These are phyloP conservation scores for Ceratobasidium sp. DNA, from an alignment of 1,284 basidiomycete genomes.

Conservation along the genomic window DNA sequence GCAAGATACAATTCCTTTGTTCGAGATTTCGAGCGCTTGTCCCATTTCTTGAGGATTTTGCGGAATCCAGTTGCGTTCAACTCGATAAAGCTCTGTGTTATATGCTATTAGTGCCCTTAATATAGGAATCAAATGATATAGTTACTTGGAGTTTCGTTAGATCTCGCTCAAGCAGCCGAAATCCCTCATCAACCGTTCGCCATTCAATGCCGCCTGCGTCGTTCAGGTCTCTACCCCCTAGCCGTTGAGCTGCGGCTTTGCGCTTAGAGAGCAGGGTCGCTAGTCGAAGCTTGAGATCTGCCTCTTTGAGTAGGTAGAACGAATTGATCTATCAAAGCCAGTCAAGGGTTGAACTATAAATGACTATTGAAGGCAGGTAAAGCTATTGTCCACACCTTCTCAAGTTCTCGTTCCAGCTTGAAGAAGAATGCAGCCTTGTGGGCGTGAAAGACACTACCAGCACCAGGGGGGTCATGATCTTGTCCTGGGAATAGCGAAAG, in stretches of 20 bases:
- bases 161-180: constrained; percentile 93
- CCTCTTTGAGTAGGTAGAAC: constrained; percentile 99
- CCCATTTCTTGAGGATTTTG: constrained; percentile 99
- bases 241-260: constrained; percentile 79
- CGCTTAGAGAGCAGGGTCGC: constrained; percentile 95
- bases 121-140: constrained; percentile 33
- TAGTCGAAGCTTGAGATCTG: constrained; percentile 90
- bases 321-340: constrained; percentile 84
- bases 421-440: constrained; percentile 99
- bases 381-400: constrained; percentile 75
- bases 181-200: constrained; percentile 95
- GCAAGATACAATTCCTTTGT: constrained; percentile 97
- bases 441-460: constrained; percentile 76
- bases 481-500: constrained; percentile 65
- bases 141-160: constrained; percentile 93
- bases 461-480: constrained; percentile 70
- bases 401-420: constrained; percentile 96
- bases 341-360: background rate
- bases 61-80: constrained; percentile 98
- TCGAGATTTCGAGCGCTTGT: constrained; percentile 93
- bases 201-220: constrained; percentile 78
- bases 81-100: constrained; percentile 89
- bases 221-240: constrained; percentile 69
- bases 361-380: background rate
- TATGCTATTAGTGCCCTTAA: background rate